Conservation (phyloP, 2,329 filamentous ascomycete species). For the Talaromyces verruculosus region DNA sequence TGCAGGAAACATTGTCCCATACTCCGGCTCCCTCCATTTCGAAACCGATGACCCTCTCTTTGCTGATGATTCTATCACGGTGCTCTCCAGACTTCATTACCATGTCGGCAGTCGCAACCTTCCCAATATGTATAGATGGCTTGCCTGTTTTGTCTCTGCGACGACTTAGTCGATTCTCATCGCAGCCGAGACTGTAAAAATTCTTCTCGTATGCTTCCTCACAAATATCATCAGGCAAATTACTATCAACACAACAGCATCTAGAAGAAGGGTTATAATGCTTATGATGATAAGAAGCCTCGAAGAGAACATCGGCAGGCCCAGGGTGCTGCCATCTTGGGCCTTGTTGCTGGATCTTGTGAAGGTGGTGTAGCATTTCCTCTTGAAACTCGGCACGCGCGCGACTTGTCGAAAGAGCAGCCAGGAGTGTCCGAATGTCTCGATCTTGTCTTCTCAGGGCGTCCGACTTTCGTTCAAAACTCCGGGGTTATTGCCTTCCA, state of each 20-base stretch:
- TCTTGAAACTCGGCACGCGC: neutral
- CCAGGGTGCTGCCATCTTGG: neutral
- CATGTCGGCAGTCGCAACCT: neutral
- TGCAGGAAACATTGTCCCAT: conserved; percentile 23
- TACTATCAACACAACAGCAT: neutral
- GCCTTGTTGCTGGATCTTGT: neutral
- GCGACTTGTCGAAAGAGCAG: neutral
- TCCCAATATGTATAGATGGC: neutral
- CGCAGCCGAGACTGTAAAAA: neutral
- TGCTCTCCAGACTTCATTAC: conserved; percentile 12
- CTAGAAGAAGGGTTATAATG: neutral
- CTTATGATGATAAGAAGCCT: conserved; percentile 3
- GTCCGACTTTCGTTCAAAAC: neutral
- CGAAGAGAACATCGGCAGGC: neutral
- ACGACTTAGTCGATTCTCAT: neutral
- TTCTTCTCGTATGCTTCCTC: neutral
- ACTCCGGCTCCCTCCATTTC: conserved; percentile 33
- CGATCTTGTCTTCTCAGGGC: neutral
- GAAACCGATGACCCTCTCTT: conserved; percentile 25
- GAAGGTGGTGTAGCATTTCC: neutral
- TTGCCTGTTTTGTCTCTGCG: neutral
- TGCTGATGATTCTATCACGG: conserved; percentile 1
- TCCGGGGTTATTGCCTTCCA: neutral
- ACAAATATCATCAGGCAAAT: neutral
- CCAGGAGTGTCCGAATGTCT: neutral